Conservation (phyloP, 306 rosid genomes). For the Gastrolobium villosum region DNA sequence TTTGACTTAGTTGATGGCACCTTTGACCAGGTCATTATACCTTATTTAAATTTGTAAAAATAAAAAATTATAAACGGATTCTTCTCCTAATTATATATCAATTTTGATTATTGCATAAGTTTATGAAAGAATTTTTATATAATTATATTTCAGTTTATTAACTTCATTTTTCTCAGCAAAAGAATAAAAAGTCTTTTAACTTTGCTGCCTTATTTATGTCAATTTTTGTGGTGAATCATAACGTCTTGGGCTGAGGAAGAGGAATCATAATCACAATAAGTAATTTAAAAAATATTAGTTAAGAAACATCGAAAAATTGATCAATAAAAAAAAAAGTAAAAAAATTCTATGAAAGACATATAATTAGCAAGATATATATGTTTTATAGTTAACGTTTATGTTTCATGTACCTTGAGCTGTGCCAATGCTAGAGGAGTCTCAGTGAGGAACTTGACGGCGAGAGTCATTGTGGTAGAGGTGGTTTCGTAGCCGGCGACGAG, state of each 20-base stretch:
- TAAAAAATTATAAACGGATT: no score
- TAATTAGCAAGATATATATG: not conserved
- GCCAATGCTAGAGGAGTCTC: conserved; percentile 91
- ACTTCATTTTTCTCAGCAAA: not conserved
- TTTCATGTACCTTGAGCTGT: conserved; percentile 75
- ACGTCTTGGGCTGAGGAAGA: not conserved
- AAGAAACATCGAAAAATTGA: no score
- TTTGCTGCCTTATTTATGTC: no score
- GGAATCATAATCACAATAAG: not conserved
- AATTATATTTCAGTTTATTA: no score
- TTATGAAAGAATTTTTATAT: no score
- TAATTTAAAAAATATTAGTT: not conserved
- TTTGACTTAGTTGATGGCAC: conserved; percentile 24
- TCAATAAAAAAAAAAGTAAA: not conserved
- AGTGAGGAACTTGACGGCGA: conserved; percentile 91
- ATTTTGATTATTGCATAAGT: no score
- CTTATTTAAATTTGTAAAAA: no score
- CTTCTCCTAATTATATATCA: no score
- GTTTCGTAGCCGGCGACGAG: conserved; percentile 99
- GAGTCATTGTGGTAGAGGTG: conserved; percentile 93
- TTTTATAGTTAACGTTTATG: not conserved
- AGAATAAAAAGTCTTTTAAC: not conserved
- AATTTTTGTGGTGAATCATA: no score
- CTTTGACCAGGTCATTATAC: no score
- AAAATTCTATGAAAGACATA: not conserved